Base-by-base conservation (phyloP, 2,329 filamentous ascomycete species). In the Karstenula rhodostoma region DNA sequence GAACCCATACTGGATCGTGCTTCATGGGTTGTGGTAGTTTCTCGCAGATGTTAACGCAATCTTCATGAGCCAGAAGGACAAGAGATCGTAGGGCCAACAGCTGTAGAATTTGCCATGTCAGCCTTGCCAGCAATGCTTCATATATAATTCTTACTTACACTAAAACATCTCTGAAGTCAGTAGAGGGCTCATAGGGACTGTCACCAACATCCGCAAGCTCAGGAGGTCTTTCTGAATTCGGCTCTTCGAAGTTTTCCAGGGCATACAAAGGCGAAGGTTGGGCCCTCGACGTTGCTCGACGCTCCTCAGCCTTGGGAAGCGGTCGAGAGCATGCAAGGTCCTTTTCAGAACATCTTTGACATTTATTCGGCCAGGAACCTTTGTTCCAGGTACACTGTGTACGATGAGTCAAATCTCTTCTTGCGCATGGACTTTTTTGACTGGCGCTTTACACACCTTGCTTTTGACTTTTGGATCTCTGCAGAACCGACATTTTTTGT, bases 381-480 rank as follows among this genome's bases (percentile, higher is more conserved):
- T 35, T 10, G n/a, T 47, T 25, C 42, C 52, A 47, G 7, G 35
- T 17, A n/a, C 52, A 55, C 52, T 55, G 15, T 23, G 23, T 19
- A 12, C 12, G 8, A 12, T 22, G 2, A 44, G n/a, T 19, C 8
- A 23, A n/a, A 4, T 44, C n/a, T 10, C 8, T 13, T 23, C 6
- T 22, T 44, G 40, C 7, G n/a, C 9, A 12, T 19, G n/a, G n/a
- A n/a, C 27, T 19, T 19, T 43, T 19, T 43, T 9, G 17, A 4
- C n/a, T 19, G 1, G 19, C 9, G n/a, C 15, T 19, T 7, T 8
- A 32, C 51, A 12, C 25, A 55, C 52, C 19, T 46, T 55, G 19
- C 25, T 47, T 22, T 55, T 47, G n/a, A 55, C 52, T 19, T 55
- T 55, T 10, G 27, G 52, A 25, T 55, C 52, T 25, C 52, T n/a